Evolutionary conservation across 352 stramenopile species (phyloP).

Genomic region (Globisporangium nagaii): DNA sequence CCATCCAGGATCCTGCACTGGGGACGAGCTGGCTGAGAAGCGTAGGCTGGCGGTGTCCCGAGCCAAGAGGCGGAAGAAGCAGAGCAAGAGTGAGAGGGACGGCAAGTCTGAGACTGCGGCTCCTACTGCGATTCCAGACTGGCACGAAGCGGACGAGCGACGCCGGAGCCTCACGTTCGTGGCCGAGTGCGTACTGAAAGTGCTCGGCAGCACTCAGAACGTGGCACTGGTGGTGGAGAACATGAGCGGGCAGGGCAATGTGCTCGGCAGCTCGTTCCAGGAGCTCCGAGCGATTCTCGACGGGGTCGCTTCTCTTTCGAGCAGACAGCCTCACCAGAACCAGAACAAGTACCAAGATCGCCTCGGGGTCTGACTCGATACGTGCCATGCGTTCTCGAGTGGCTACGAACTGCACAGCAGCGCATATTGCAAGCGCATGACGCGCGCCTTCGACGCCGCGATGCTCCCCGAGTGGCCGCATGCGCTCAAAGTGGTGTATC

Average conservation of each 20-base stretch:
- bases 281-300: constrained; percentile 33
- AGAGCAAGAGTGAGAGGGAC: background rate
- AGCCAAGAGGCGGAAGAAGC: constrained; percentile 6
- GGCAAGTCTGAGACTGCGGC: background rate
- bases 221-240: constrained; percentile 37
- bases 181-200: constrained; percentile 23
- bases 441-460: constrained; percentile 19
- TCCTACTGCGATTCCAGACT: background rate
- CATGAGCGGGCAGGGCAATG: constrained; percentile 38
- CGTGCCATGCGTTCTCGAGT: constrained; percentile 36
- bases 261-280: constrained; percentile 25
- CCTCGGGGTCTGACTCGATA: constrained; percentile 40
- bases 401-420: constrained; percentile 18
- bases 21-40: constrained; percentile 2
- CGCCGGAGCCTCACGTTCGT: constrained; percentile 21
- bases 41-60: constrained; percentile 1
- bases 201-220: constrained; percentile 19
- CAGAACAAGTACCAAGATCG: background rate
- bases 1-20: constrained; percentile 32
- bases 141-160: background rate
- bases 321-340: background rate
- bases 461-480: constrained; percentile 21
- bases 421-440: constrained; percentile 26
- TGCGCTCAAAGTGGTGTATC: constrained; percentile 37
- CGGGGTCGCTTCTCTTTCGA: background rate